Conservation (phyloP, 75 land plant species). For the Azolla pinnata region DNA sequence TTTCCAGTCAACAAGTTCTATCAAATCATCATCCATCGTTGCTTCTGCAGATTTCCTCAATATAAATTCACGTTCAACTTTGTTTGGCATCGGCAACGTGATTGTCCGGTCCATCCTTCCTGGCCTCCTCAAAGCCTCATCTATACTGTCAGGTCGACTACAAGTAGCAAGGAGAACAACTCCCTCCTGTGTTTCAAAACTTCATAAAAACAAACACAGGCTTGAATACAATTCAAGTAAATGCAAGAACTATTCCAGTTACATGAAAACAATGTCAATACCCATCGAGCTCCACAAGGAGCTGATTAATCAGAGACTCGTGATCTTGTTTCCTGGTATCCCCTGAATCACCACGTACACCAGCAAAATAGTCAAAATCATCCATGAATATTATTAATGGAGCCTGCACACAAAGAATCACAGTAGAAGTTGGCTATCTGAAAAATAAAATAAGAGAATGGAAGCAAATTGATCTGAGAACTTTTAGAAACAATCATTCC, state of each 20-base stretch:
- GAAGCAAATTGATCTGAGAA: no score
- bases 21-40: conserved; percentile 55
- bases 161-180: conserved; percentile 91
- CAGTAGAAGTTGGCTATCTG: no score
- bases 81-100: conserved; percentile 62
- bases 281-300: conserved; percentile 99
- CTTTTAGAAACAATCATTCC: no score
- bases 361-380: conserved; percentile 85
- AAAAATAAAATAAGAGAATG: no score
- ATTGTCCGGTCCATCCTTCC: conserved; percentile 96
- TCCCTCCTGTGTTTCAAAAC: conserved; percentile 98
- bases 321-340: conserved; percentile 74
- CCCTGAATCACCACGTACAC: conserved; percentile 69
- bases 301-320: conserved; percentile 87
- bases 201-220: conserved; percentile 12
- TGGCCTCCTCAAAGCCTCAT: conserved; percentile 82
- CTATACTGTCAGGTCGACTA: conserved; percentile 60
- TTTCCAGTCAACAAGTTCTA: conserved; percentile 73
- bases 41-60: conserved; percentile 50
- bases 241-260: no score
- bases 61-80: conserved; percentile 71
- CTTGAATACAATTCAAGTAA: background rate
- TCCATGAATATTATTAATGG: conserved; percentile 91
- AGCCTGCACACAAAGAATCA: conserved; percentile 51
- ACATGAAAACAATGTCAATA: no score